Conservation (phyloP, 1,284 basidiomycete genomes). For the Afroboletus lepidellus region DNA sequence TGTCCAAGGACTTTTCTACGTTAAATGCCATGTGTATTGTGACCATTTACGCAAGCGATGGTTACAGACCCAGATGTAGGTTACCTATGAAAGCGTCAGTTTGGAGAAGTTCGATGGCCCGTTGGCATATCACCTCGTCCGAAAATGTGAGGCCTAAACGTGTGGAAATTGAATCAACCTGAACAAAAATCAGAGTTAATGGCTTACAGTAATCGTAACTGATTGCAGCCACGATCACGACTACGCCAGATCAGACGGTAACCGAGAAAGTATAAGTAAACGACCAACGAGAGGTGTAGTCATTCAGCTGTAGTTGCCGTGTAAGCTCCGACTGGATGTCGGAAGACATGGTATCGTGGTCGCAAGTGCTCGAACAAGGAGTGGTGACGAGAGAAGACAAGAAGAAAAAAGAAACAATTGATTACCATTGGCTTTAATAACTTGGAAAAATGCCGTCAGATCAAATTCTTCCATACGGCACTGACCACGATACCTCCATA, state of each 20-base stretch:
- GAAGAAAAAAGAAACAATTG: no score
- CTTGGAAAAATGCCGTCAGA: no score
- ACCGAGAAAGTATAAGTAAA: not conserved
- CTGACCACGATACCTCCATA: no score
- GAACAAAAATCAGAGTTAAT: not conserved
- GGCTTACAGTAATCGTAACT: constrained; percentile 1
- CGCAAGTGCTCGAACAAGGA: not conserved
- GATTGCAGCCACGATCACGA: not conserved
- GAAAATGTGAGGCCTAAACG: not conserved
- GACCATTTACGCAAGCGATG: not conserved
- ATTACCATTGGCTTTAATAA: no score
- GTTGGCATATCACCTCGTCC: not conserved
- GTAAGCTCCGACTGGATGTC: not conserved
- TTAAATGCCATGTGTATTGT: no score
- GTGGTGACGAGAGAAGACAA: not conserved
- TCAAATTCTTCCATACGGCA: no score
- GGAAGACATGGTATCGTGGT: not conserved
- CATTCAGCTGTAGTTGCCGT: not conserved
- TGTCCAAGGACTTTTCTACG: not conserved
- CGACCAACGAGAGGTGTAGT: not conserved
- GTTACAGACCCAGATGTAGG: not conserved
- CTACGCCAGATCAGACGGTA: not conserved
- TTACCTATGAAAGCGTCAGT: not conserved
- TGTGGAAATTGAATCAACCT: not conserved
- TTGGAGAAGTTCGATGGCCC: not conserved